Evolutionary conservation across 2,329 filamentous ascomycete species (phyloP).

Genomic region (Claviceps citrina): DNA sequence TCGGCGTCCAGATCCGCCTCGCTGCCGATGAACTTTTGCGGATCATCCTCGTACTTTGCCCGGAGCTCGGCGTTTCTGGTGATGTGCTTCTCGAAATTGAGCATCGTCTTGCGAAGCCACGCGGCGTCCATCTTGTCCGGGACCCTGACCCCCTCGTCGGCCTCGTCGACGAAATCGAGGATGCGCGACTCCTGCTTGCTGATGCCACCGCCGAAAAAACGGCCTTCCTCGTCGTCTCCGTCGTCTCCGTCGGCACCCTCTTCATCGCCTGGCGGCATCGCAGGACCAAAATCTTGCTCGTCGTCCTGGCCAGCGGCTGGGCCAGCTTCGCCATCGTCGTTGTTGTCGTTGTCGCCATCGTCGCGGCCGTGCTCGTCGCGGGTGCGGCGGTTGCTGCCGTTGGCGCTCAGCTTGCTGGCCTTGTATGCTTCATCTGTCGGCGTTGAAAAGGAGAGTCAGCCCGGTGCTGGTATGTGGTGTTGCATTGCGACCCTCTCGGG

Average conservation of each 20-base stretch:
- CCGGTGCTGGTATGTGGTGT: too few relatives aligned
- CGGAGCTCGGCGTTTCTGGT: conserved; percentile 80
- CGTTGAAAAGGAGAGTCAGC: not conserved
- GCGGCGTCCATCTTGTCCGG: conserved; percentile 66
- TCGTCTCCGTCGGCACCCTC: conserved; percentile 34
- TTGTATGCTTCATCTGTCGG: conserved; percentile 46
- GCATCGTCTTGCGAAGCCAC: conserved; percentile 69
- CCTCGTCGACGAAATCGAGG: conserved; percentile 67
- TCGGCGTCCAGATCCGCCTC: conserved; percentile 84
- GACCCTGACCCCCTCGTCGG: conserved; percentile 18
- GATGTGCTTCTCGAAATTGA: conserved; percentile 82
- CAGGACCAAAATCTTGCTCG: conserved; percentile 33
- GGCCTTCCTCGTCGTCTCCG: conserved; percentile 72
- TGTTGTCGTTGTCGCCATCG: too few relatives aligned
- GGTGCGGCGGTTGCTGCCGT: conserved; percentile 29
- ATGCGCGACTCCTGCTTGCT: conserved; percentile 66
- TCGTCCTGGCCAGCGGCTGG: conserved; percentile 32
- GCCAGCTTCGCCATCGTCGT: conserved; percentile 31
- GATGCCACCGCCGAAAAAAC: conserved; percentile 90
- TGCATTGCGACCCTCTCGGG: too few relatives aligned
- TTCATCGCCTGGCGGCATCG: conserved; percentile 24
- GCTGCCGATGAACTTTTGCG: conserved; percentile 66
- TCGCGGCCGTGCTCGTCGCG: conserved; percentile 24
- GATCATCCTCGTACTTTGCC: conserved; percentile 66
- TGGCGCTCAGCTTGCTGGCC: conserved; percentile 36